These are phyloP conservation scores for Anthoceros angustus DNA, from an alignment of 225 moss, liverwort and hornwort genomes.

Conservation along the genomic window DNA sequence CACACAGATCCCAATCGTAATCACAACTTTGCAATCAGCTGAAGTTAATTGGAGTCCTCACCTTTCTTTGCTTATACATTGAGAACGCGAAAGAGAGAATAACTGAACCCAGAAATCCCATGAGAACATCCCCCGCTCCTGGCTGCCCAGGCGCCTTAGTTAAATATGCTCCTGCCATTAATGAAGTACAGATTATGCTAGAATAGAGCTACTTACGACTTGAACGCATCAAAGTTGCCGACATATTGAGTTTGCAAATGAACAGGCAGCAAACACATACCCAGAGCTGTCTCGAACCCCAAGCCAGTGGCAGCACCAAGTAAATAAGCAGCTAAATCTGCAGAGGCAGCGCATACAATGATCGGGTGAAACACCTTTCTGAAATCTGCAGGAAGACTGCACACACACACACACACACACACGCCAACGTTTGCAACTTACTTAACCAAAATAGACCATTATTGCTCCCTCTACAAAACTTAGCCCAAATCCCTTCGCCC, in stretches of 20 bases:
- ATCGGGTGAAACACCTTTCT: conserved; percentile 86
- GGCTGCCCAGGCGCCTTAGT: conserved; percentile 81
- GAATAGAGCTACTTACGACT: background rate
- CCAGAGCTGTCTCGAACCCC: conserved; percentile 62
- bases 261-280: conserved; percentile 21
- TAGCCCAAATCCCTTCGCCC: conserved; percentile 5
- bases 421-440: background rate
- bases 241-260: background rate
- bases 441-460: background rate
- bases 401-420: conserved; percentile 7
- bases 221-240: background rate
- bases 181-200: background rate
- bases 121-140: conserved; percentile 87
- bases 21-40: too few relatives aligned
- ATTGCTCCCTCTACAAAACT: background rate
- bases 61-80: conserved; percentile 93
- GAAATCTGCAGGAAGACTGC: conserved; percentile 51
- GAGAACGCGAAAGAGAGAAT: conserved; percentile 97
- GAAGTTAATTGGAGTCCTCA: conserved; percentile 10
- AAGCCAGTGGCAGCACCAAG: conserved; percentile 48
- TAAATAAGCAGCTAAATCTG: conserved; percentile 45
- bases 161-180: conserved; percentile 66
- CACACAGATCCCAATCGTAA: too few relatives aligned
- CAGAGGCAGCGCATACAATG: conserved; percentile 71
- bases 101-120: conserved; percentile 87